A percentile compares a stretch with the other conserved stretches of the same genome.
Evolutionary conservation across 83 land plant genomes (phyloP).

Genomic region (Picea abies): DNA sequence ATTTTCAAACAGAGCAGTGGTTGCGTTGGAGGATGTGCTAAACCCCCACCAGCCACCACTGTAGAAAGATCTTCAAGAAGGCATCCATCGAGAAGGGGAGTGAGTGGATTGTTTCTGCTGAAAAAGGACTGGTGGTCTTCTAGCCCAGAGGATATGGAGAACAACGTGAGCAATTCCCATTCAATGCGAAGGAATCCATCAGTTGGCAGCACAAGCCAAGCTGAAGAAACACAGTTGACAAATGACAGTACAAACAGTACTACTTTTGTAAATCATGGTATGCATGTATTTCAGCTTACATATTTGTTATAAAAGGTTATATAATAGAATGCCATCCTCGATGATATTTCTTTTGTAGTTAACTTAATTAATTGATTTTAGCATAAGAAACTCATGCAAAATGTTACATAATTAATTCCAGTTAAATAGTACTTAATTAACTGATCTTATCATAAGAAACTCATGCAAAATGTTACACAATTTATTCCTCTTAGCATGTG

Average conservation of each 20-base stretch:
- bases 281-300: neutral
- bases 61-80: constrained; percentile 26
- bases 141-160: constrained; percentile 56
- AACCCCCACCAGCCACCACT: constrained; percentile 35
- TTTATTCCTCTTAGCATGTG: no score
- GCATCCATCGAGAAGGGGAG: constrained; percentile 29
- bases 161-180: constrained; percentile 29
- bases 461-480: no score
- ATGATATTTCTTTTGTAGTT: neutral
- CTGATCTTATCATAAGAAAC: no score
- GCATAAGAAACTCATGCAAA: no score
- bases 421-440: no score
- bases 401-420: no score
- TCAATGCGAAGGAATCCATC: constrained; percentile 27
- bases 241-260: constrained; percentile 23
- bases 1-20: constrained; percentile 65
- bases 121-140: constrained; percentile 50
- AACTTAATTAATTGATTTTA: no score
- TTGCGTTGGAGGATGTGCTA: constrained; percentile 53
- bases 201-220: constrained; percentile 21
- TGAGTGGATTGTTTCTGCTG: constrained; percentile 29
- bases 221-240: constrained; percentile 18
- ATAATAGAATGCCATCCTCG: neutral
- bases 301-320: neutral
- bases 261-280: constrained; percentile 47